These are phyloP conservation scores for Venturia aucupariae DNA, from an alignment of 2,329 filamentous ascomycete species.

Conservation along the genomic window DNA sequence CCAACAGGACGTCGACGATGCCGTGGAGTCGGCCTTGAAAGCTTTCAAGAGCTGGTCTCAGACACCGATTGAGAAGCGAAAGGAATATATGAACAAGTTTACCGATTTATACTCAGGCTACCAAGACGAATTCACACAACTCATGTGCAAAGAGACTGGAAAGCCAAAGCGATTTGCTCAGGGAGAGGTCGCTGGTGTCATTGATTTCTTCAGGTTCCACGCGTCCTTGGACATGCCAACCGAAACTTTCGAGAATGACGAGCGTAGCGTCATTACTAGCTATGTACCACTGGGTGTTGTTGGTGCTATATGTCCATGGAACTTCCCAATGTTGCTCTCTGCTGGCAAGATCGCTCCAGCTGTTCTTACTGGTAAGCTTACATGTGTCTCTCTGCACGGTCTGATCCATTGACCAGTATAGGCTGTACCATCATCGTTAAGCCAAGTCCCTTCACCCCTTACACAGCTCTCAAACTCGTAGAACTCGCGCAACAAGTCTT, in stretches of 20 bases:
- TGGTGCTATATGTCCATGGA: slow-evolving; percentile 34
- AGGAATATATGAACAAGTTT: slow-evolving; percentile 27
- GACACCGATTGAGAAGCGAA: slow-evolving; percentile 27
- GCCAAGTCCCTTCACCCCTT: slow-evolving; percentile 49
- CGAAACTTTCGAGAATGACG: slow-evolving; percentile 36
- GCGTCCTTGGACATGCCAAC: slow-evolving; percentile 29
- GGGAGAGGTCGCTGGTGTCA: slow-evolving; percentile 11
- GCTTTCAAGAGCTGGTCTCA: slow-evolving; percentile 28
- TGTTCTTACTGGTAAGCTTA: slow-evolving; percentile 35
- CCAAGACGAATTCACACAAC: slow-evolving; percentile 26
- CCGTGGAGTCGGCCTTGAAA: slow-evolving; percentile 27
- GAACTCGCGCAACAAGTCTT: slow-evolving; percentile 50
- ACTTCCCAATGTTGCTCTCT: slow-evolving; percentile 45
- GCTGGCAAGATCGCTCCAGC: slow-evolving; percentile 48
- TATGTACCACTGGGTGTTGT: slow-evolving; percentile 41
- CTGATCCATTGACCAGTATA: not conserved
- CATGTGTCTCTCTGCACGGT: not conserved
- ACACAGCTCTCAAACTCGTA: slow-evolving; percentile 49
- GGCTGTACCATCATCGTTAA: slow-evolving; percentile 49
- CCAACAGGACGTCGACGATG: slow-evolving; percentile 31
- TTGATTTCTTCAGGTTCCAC: slow-evolving; percentile 8
- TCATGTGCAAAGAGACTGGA: slow-evolving; percentile 29
- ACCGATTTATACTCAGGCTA: slow-evolving; percentile 25
- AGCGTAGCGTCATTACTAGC: slow-evolving; percentile 38
- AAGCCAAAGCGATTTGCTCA: slow-evolving; percentile 24